A percentile compares a stretch with the other conserved stretches of the same genome.
These are phyloP conservation scores for Artemisia tridentata DNA, from an alignment of 129 eudicot genomes.

Conservation along the genomic window DNA sequence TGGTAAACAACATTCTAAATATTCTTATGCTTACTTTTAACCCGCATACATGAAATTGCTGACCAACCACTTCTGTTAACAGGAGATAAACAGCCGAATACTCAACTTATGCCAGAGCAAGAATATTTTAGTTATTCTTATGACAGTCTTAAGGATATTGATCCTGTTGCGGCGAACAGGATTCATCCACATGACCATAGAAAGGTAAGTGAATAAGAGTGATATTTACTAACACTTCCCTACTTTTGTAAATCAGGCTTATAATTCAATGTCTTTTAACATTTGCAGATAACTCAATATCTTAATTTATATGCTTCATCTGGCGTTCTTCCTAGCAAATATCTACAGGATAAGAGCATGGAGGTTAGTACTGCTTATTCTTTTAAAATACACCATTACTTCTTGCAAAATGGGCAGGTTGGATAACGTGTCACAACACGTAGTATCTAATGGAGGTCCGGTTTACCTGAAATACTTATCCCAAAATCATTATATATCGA, in stretches of 20 bases:
- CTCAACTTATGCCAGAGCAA: slow-evolving; percentile 27
- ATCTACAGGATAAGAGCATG: slow-evolving; percentile 57
- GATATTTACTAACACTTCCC: neutral
- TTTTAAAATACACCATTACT: neutral
- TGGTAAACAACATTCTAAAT: slow-evolving; percentile 41
- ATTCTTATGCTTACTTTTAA: neutral
- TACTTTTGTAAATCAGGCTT: neutral
- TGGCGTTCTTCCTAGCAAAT: slow-evolving; percentile 83
- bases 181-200: slow-evolving; percentile 91
- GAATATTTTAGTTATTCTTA: slow-evolving; percentile 38
- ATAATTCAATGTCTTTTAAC: slow-evolving; percentile 1
- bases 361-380: slow-evolving; percentile 57
- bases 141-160: slow-evolving; percentile 58
- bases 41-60: neutral
- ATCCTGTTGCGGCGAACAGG: slow-evolving; percentile 91
- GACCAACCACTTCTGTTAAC: slow-evolving; percentile 6
- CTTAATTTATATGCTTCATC: slow-evolving; percentile 52
- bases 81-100: slow-evolving; percentile 43
- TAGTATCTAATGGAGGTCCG: too few relatives aligned
- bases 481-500: too few relatives aligned
- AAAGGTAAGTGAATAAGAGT: slow-evolving; percentile 47
- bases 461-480: too few relatives aligned
- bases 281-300: slow-evolving; percentile 78
- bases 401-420: too few relatives aligned
- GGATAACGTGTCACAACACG: too few relatives aligned